phyloP scores from a whole-genome alignment of 1,284 basidiomycete species.

The Tylopilus sp. region DNA sequence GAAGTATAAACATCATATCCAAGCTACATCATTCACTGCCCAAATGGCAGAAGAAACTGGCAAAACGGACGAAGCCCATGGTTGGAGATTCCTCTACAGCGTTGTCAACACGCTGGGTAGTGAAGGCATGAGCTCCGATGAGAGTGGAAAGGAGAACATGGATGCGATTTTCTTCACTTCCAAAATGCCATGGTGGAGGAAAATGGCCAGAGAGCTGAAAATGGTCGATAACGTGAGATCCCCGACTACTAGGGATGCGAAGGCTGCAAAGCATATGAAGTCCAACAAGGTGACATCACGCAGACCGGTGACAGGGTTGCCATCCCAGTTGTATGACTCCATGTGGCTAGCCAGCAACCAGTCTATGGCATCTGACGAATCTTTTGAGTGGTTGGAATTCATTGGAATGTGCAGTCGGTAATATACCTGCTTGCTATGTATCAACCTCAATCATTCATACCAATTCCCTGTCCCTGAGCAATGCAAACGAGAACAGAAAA shows the following conservation, averaged over 20 bases:
- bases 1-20: neutral
- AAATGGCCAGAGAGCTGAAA: neutral
- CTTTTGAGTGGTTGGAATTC: no score
- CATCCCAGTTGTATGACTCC: no score
- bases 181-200: neutral
- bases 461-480: no score
- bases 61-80: neutral
- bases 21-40: neutral
- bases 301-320: no score
- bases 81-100: neutral
- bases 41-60: neutral
- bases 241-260: neutral
- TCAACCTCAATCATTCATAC: no score
- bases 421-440: no score
- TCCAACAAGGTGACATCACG: no score
- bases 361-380: no score
- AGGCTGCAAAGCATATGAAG: neutral
- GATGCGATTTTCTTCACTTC: neutral
- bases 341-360: no score
- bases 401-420: no score
- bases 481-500: no score
- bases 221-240: neutral
- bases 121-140: slow-evolving; percentile 1
- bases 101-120: neutral
- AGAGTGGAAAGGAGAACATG: slow-evolving; percentile 5